Evolutionary conservation across 495 filamentous ascomycete species (phyloP).

Genomic region (Talaromyces proteolyticus): DNA sequence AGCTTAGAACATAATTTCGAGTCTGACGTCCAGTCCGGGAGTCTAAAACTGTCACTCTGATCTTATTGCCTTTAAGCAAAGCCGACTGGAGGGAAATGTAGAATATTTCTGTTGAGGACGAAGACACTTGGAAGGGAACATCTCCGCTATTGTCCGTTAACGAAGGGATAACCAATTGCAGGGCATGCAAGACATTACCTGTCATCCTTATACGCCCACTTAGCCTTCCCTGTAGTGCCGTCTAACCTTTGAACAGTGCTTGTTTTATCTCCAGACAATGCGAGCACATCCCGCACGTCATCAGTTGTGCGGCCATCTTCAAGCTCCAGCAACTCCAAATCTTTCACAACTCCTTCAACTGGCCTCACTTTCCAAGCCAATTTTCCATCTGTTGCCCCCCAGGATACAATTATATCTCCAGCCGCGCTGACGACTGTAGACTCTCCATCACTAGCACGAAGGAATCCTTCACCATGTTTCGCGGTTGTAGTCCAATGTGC

Average conservation of each 20-base stretch:
- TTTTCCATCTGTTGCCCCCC: constrained; percentile 77
- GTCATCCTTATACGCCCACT: constrained; percentile 69
- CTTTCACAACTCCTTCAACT: constrained; percentile 51
- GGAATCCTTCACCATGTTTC: constrained; percentile 39
- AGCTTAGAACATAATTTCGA: constrained; percentile 59
- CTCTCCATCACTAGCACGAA: constrained; percentile 68
- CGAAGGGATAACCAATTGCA: constrained; percentile 1
- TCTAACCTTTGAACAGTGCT: constrained; percentile 65
- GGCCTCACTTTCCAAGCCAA: constrained; percentile 65
- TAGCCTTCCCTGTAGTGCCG: constrained; percentile 63
- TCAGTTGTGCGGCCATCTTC: constrained; percentile 44
- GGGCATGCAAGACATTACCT: constrained; percentile 31
- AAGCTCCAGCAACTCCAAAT: constrained; percentile 75
- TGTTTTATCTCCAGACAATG: constrained; percentile 51
- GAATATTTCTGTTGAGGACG: constrained; percentile 66
- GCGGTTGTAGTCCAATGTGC: constrained; percentile 23
- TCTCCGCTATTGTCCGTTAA: constrained; percentile 48
- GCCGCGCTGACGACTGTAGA: constrained; percentile 66
- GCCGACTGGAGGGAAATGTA: constrained; percentile 70
- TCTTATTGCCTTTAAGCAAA: constrained; percentile 57
- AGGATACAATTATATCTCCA: constrained; percentile 63
- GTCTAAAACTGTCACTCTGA: constrained; percentile 70
- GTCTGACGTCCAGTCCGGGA: constrained; percentile 60
- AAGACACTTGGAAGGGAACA: constrained; percentile 71
- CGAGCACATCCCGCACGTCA: constrained; percentile 59